Conservation (phyloP, 2,329 filamentous ascomycete genomes). For the Paracorniculantispora psalliotae region DNA sequence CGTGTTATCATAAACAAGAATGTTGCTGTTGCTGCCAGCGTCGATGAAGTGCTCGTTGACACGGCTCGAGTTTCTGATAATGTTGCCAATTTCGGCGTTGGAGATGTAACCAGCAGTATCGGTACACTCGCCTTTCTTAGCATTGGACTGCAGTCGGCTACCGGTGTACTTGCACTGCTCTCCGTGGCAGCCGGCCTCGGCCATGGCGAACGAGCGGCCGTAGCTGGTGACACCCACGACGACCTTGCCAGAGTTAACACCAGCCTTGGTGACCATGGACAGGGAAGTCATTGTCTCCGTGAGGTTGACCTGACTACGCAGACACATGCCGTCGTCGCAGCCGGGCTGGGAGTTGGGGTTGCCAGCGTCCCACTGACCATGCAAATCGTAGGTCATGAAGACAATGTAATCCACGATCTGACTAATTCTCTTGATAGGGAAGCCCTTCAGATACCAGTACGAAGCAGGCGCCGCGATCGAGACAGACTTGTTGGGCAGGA, state of each 20-base stretch:
- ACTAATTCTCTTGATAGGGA: slow-evolving; percentile 20
- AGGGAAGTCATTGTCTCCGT: slow-evolving; percentile 29
- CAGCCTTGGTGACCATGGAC: slow-evolving; percentile 34
- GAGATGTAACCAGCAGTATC: slow-evolving; percentile 19
- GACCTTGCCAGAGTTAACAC: slow-evolving; percentile 24
- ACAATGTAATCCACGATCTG: slow-evolving; percentile 23
- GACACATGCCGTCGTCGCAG: slow-evolving; percentile 26
- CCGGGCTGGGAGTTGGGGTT: slow-evolving; percentile 22
- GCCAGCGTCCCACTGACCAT: slow-evolving; percentile 20
- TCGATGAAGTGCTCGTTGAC: neutral
- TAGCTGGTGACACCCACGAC: slow-evolving; percentile 29
- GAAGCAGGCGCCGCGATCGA: slow-evolving; percentile 24
- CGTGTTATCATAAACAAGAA: slow-evolving; percentile 15
- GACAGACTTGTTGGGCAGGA: slow-evolving; percentile 14
- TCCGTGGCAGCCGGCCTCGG: slow-evolving; percentile 23
- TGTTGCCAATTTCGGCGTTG: slow-evolving; percentile 21
- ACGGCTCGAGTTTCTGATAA: neutral
- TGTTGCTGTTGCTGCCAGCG: slow-evolving; percentile 1
- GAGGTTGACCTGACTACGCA: slow-evolving; percentile 32
- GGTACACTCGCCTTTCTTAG: slow-evolving; percentile 22
- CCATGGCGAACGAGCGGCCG: slow-evolving; percentile 27
- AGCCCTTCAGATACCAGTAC: slow-evolving; percentile 25
- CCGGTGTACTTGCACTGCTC: neutral
- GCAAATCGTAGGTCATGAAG: slow-evolving; percentile 25
- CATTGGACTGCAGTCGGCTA: slow-evolving; percentile 13